These are phyloP conservation scores for Pestalotiopsis sp. DNA, from an alignment of 2,329 filamentous ascomycete genomes.

Conservation along the genomic window DNA sequence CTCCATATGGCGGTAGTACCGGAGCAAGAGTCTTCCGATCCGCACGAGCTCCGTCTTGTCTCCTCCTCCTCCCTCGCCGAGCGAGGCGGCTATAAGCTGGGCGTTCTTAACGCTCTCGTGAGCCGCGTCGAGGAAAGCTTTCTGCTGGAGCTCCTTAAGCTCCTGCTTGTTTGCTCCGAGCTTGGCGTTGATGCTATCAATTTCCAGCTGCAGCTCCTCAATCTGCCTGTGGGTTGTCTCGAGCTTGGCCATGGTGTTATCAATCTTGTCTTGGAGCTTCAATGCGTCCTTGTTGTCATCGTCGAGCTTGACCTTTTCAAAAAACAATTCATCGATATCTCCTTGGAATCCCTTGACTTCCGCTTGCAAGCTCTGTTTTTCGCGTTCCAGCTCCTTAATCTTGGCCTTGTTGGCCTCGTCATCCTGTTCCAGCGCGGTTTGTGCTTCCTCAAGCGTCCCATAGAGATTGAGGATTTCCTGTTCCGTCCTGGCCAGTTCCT, in stretches of 20 bases:
- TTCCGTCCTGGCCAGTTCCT: slow-evolving; percentile 3
- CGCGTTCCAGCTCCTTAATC: not conserved
- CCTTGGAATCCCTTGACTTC: not conserved
- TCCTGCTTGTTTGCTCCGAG: not conserved
- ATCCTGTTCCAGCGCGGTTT: too few species aligned
- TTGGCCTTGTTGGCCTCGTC: not conserved
- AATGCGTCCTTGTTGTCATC: not conserved
- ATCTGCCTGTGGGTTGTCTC: not conserved
- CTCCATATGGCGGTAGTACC: not conserved
- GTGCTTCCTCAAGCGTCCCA: too few species aligned
- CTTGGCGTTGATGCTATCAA: not conserved
- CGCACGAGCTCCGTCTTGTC: not conserved
- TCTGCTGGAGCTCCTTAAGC: too few species aligned
- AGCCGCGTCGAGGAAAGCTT: not conserved
- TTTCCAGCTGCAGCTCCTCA: not conserved
- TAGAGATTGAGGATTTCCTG: not conserved
- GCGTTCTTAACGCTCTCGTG: not conserved
- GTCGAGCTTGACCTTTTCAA: not conserved
- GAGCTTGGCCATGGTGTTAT: not conserved
- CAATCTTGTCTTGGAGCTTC: not conserved
- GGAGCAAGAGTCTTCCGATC: not conserved
- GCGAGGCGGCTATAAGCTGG: too few species aligned
- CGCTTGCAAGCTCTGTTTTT: not conserved
- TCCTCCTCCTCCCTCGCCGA: too few species aligned
- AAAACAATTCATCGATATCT: not conserved